phyloP scores from a whole-genome alignment of 805 yeast genomes.

The Diddensiella santjacobensis region DNA sequence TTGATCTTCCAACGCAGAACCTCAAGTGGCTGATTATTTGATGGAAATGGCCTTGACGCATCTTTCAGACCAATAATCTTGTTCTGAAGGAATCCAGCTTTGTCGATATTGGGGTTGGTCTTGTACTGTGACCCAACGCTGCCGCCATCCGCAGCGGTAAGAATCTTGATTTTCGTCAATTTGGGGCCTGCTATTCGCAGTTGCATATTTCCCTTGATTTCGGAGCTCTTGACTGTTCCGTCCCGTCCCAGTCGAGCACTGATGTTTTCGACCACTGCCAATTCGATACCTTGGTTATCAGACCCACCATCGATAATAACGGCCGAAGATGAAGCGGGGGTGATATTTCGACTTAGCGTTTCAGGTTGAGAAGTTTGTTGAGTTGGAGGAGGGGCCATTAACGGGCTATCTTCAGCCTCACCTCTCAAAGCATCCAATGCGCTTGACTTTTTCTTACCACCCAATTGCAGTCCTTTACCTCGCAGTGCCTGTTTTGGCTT shows the following conservation, averaged over 20 bases:
- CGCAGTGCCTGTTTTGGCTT: slow-evolving; percentile 38
- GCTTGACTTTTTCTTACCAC: slow-evolving; percentile 41
- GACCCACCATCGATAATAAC: slow-evolving; percentile 23
- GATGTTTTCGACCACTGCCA: slow-evolving; percentile 72
- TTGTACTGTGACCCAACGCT: slow-evolving; percentile 65
- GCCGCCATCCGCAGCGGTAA: slow-evolving; percentile 48
- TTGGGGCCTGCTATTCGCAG: slow-evolving; percentile 77
- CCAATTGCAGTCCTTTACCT: slow-evolving; percentile 77
- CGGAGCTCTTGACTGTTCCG: slow-evolving; percentile 57
- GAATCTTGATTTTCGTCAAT: slow-evolving; percentile 61
- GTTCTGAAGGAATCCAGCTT: slow-evolving; percentile 54
- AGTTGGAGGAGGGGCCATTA: slow-evolving; percentile 34
- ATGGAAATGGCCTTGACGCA: slow-evolving; percentile 75
- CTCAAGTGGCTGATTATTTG: slow-evolving; percentile 85
- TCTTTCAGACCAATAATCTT: slow-evolving; percentile 72
- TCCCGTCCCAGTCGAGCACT: slow-evolving; percentile 79
- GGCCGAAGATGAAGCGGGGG: slow-evolving; percentile 7
- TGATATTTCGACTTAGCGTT: background rate
- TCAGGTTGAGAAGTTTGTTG: slow-evolving; percentile 16
- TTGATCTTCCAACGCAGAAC: slow-evolving; percentile 88
- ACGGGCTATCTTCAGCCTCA: slow-evolving; percentile 27
- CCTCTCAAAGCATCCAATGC: slow-evolving; percentile 15
- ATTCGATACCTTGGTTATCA: slow-evolving; percentile 72
- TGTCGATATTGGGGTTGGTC: slow-evolving; percentile 96
- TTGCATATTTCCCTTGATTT: slow-evolving; percentile 87